A percentile compares a stretch with the other conserved stretches of the same genome.
phyloP scores from a whole-genome alignment of 2,329 filamentous ascomycete species.

The Cercospora sesami region DNA sequence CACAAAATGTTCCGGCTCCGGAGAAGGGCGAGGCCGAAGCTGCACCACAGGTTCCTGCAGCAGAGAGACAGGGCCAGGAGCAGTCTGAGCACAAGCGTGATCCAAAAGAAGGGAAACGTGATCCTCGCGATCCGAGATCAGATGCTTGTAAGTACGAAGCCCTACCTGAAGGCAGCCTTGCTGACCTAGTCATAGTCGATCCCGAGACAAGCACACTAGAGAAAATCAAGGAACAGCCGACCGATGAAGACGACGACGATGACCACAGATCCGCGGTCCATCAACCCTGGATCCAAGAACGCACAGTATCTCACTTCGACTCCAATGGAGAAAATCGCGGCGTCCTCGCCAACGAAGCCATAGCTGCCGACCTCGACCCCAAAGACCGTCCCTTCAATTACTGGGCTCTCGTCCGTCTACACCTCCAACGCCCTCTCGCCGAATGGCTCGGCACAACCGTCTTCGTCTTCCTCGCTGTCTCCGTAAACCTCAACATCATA shows the following conservation, averaged over 20 bases:
- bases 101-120: conserved; percentile 8
- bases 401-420: conserved; percentile 58
- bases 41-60: conserved; percentile 28
- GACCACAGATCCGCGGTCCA: background rate
- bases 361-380: conserved; percentile 10
- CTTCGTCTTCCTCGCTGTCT: conserved; percentile 29
- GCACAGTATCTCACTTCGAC: conserved; percentile 11
- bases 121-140: conserved; percentile 11
- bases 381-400: conserved; percentile 33
- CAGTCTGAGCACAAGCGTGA: background rate
- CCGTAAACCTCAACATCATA: conserved; percentile 39
- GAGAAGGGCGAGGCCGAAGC: conserved; percentile 31
- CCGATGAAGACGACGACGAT: background rate
- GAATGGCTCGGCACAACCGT: conserved; percentile 56
- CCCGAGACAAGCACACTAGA: conserved; percentile 6
- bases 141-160: background rate
- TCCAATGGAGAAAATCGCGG: conserved; percentile 14
- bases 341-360: conserved; percentile 18
- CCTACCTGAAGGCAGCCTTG: background rate
- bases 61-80: conserved; percentile 12
- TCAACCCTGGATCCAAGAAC: conserved; percentile 8
- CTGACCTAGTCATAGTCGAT: conserved; percentile 12
- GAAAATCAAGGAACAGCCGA: conserved; percentile 8
- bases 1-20: conserved; percentile 11
- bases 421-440: conserved; percentile 60